A percentile compares a stretch with the other conserved stretches of the same genome.
Evolutionary conservation across 176 grass and related monocot species (phyloP).

Genomic region (Guadua angustifolia): DNA sequence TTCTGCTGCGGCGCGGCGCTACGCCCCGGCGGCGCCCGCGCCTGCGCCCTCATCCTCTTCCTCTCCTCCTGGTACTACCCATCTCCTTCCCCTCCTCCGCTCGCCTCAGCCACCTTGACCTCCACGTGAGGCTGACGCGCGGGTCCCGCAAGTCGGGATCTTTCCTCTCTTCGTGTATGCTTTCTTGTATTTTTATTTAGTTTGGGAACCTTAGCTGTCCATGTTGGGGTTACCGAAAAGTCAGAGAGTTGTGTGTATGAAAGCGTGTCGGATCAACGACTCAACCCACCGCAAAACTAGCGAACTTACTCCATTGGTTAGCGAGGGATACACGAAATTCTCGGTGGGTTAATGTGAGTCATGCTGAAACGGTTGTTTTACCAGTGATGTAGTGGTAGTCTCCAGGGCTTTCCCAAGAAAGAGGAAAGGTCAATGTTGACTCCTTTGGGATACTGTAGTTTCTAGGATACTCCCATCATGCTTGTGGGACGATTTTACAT

Average conservation of each 20-base stretch:
- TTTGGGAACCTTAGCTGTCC: conserved; percentile 30
- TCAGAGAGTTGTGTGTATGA: conserved; percentile 32
- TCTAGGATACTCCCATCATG: background rate
- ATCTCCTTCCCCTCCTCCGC: background rate
- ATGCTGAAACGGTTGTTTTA: conserved; percentile 11
- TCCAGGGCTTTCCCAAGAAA: background rate
- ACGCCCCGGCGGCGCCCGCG: conserved; percentile 69
- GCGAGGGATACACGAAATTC: background rate
- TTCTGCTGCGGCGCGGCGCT: conserved; percentile 80
- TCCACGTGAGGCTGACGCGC: conserved; percentile 37
- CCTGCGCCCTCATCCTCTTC: conserved; percentile 77
- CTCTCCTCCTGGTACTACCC: conserved; percentile 66
- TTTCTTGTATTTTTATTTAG: conserved; percentile 4
- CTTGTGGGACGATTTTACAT: background rate
- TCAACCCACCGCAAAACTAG: background rate
- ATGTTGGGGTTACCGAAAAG: conserved; percentile 20
- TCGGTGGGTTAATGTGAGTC: background rate
- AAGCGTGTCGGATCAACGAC: conserved; percentile 35
- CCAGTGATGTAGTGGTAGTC: background rate
- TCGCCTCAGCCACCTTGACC: conserved; percentile 38
- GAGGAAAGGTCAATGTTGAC: background rate
- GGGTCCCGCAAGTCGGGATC: conserved; percentile 14
- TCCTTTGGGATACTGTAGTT: background rate
- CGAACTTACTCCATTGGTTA: background rate
- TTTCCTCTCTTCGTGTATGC: background rate